Evolutionary conservation across 1,284 basidiomycete species (phyloP), one percentile per base, ranked within the genome.

Genomic region (Sporisorium scitamineum): DNA sequence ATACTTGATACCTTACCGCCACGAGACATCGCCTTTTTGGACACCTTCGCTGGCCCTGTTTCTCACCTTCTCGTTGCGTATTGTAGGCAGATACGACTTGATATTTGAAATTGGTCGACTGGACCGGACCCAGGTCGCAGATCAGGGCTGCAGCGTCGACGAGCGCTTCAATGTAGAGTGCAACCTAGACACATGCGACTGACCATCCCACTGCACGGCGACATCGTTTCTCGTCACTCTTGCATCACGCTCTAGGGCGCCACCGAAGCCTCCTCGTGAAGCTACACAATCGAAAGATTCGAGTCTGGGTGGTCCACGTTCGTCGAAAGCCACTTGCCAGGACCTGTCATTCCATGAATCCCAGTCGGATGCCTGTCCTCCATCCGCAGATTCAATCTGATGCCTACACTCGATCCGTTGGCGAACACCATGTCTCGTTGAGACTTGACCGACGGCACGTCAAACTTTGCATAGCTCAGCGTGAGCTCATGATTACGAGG

Each of bases 371-470:
- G 51, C 18, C 6, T 24, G 13, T 31, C 56, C 11, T 65, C 44
- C 62, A 42, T 42, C n/a, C 39, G 39, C n/a, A 20, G 51, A 44
- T 24, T 22, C 24, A 26, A 9, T 20, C 8, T 1, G 1, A 5
- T 29, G 39, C 14, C 24, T 10, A 24, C 41, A 29, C 16, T 54
- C 13, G 6, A 32, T 32, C 14, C n/a, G 20, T 9, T 2, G 10
- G 24, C 20, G n/a, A 45, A 24, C 1, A 24, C 8, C 18, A 18
- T 41, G 37, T 27, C 52, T 20, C 26, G 37, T 34, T 6, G 9
- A 18, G 18, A 39, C 54, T 63, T 56, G 61, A 63, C 61, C 61
- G 61, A 64, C 61, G 50, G 50, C 20, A 22, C 13, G 18, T 22
- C 24, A 10, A 37, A 34, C 22, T 10, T 9, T n/a, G 29, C 47